Evolutionary conservation across 1,284 basidiomycete genomes (phyloP).

Genomic region (Pascua sp.): DNA sequence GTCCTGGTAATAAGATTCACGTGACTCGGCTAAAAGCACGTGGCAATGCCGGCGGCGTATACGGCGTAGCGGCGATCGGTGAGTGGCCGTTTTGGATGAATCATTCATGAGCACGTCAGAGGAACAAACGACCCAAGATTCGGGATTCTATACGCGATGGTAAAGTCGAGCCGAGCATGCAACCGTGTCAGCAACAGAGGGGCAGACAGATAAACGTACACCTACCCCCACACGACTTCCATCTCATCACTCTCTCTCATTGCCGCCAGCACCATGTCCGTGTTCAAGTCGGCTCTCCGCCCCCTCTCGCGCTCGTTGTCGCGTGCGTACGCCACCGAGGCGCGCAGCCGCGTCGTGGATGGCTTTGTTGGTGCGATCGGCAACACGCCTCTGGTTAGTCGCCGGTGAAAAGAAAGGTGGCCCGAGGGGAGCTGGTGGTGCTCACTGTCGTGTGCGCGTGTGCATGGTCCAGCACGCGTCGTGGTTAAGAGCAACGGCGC

Average conservation of each 20-base stretch:
- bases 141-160: no score
- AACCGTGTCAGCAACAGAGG: neutral
- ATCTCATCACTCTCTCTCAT: neutral
- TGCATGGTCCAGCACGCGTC: neutral
- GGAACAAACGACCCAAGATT: no score
- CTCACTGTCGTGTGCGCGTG: no score
- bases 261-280: conserved; percentile 5
- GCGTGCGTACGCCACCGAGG: conserved; percentile 35
- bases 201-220: neutral
- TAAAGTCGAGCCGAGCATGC: neutral
- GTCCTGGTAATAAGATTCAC: no score
- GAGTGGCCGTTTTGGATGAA: neutral
- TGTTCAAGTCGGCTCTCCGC: conserved; percentile 14
- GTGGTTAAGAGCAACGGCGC: no score
- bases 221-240: neutral
- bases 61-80: no score
- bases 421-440: no score
- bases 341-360: conserved; percentile 56
- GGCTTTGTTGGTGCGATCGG: conserved; percentile 88
- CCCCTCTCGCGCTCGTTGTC: conserved; percentile 22
- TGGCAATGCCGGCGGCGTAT: no score
- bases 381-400: conserved; percentile 83
- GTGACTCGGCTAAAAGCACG: no score
- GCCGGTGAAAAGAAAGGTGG: no score
- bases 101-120: neutral